A percentile compares a stretch with the other conserved stretches of the same genome.
phyloP scores from a whole-genome alignment of 345 rosid species.

The Rhodamnia rubescens region DNA sequence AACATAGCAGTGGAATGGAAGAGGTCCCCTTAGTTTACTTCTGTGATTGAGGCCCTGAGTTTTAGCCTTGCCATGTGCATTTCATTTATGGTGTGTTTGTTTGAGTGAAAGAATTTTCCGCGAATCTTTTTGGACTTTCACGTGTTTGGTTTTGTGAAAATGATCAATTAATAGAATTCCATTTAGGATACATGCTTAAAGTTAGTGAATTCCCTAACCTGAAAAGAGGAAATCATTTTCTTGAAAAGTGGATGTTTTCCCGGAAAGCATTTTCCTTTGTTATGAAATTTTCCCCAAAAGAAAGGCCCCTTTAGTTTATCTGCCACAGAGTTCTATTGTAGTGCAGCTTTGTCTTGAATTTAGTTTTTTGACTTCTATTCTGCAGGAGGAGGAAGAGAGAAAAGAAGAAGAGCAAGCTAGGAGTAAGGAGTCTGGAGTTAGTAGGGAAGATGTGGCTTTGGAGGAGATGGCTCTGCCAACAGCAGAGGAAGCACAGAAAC shows the following conservation, averaged over 20 bases:
- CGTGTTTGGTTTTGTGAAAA: not conserved
- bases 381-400: slow-evolving; percentile 79
- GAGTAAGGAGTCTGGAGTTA: slow-evolving; percentile 42
- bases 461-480: slow-evolving; percentile 59
- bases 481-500: slow-evolving; percentile 66
- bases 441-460: slow-evolving; percentile 64
- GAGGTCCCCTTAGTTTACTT: not conserved
- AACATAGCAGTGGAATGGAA: not conserved
- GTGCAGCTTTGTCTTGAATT: not conserved
- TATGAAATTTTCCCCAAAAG: not conserved
- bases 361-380: not conserved
- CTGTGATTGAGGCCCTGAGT: not conserved
- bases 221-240: not conserved
- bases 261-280: not conserved
- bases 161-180: not conserved
- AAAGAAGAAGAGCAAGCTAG: slow-evolving; percentile 64
- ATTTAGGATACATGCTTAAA: not conserved
- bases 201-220: not conserved
- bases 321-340: not conserved
- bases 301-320: not conserved
- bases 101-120: not conserved
- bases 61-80: not conserved
- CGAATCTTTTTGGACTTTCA: not conserved
- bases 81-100: not conserved
- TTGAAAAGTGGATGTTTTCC: not conserved